A percentile compares a stretch with the other conserved stretches of the same genome.
Evolutionary conservation across 208 protist species (phyloP).

Genomic region (Polymyxa betae): DNA sequence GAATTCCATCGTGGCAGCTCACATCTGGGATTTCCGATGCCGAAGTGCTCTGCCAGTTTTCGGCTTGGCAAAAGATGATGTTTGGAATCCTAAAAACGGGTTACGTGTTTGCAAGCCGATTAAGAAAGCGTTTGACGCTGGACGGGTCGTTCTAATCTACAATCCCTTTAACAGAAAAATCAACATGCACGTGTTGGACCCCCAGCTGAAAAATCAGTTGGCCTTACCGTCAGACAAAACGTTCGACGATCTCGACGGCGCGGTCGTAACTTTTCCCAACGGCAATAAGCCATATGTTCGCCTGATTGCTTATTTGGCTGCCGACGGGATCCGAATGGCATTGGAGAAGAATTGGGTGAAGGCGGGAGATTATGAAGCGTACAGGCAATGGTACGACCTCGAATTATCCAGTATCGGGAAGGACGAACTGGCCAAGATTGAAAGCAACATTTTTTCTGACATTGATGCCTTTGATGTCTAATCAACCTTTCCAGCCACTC

Average conservation of each 20-base stretch:
- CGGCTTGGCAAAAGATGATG: neutral
- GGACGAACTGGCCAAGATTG: too few relatives aligned
- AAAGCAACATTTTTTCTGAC: too few relatives aligned
- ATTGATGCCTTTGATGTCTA: too few relatives aligned
- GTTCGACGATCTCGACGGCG: neutral
- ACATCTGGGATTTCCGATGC: neutral
- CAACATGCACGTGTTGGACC: neutral
- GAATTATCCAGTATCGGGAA: too few relatives aligned
- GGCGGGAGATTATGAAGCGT: too few relatives aligned
- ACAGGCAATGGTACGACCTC: too few relatives aligned
- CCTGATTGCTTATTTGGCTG: neutral
- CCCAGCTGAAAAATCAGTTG: neutral
- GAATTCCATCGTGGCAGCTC: neutral
- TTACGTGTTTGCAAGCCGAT: neutral
- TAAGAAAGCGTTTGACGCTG: neutral
- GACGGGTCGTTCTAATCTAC: neutral
- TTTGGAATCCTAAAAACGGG: neutral
- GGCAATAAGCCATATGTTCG: neutral
- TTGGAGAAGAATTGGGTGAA: neutral
- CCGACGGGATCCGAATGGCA: neutral
- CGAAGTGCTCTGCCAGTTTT: neutral
- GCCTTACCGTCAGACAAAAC: neutral
- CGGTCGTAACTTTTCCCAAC: neutral
- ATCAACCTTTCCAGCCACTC: too few relatives aligned
- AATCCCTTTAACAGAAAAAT: neutral